Percentiles rank a stretch among this genome's conserved stretches.
Conservation (phyloP, 352 stramenopile species). For the Pythium brachiatum region DNA sequence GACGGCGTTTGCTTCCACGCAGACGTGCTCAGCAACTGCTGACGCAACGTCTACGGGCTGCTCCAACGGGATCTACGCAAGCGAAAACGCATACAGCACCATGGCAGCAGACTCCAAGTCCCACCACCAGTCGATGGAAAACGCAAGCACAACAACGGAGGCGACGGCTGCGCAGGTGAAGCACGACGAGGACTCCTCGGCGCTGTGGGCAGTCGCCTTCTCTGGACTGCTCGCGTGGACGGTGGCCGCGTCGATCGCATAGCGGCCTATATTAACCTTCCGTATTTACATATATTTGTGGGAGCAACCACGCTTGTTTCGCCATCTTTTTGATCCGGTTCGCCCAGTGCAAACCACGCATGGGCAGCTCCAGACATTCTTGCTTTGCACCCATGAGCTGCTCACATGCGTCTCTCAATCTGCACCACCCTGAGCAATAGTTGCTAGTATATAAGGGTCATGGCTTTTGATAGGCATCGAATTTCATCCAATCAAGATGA, state of each 20-base stretch:
- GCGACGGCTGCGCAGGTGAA: neutral
- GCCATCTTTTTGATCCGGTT: too few species aligned
- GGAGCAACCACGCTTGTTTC: too few species aligned
- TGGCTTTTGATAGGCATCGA: constrained; percentile 1
- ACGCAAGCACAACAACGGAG: neutral
- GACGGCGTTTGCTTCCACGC: neutral
- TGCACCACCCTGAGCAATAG: too few species aligned
- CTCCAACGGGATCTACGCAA: neutral
- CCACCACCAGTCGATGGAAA: neutral
- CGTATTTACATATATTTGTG: too few species aligned
- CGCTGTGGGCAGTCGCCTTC: constrained; percentile 3
- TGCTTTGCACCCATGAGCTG: too few species aligned
- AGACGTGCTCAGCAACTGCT: neutral
- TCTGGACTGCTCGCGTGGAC: constrained; percentile 10
- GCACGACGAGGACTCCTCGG: neutral
- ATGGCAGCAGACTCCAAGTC: neutral
- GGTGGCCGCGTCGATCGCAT: neutral
- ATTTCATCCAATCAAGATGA: neutral
- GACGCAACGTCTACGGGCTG: neutral
- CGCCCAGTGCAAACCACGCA: too few species aligned
- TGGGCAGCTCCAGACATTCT: too few species aligned
- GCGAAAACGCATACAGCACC: neutral
- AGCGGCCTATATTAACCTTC: too few species aligned
- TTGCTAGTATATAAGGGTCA: too few species aligned
- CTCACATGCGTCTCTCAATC: too few species aligned